Evolutionary conservation across 345 rosid genomes (phyloP).

Genomic region (Hibiscus syriacus): DNA sequence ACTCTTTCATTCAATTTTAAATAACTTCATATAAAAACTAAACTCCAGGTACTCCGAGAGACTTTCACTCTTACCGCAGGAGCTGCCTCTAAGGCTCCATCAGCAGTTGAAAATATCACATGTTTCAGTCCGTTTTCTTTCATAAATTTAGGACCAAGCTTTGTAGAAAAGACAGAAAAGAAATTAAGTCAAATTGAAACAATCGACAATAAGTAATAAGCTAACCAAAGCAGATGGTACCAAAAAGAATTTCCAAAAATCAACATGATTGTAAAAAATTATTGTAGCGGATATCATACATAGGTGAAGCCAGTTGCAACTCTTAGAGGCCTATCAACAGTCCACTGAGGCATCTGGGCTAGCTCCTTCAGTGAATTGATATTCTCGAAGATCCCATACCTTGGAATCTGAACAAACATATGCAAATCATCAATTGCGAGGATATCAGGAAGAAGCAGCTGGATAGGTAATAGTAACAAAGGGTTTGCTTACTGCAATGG

Average conservation of each 20-base stretch:
- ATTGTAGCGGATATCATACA: conserved; percentile 40
- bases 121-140: conserved; percentile 69
- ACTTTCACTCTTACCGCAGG: conserved; percentile 65
- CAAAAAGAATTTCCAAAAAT: neutral
- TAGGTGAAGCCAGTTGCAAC: conserved; percentile 89
- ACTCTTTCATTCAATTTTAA: neutral
- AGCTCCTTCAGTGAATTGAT: conserved; percentile 74
- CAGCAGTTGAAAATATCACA: conserved; percentile 83
- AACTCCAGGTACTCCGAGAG: neutral
- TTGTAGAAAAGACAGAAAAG: conserved; percentile 8
- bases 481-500: conserved; percentile 62
- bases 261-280: conserved; percentile 8
- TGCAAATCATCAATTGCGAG: conserved; percentile 7
- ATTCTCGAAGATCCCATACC: conserved; percentile 87
- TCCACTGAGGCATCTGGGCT: conserved; percentile 90
- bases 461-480: neutral
- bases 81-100: conserved; percentile 98
- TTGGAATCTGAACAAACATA: conserved; percentile 58
- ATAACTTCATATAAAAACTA: neutral
- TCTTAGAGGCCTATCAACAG: conserved; percentile 72
- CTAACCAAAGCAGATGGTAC: neutral
- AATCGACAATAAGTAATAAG: conserved; percentile 6
- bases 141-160: conserved; percentile 94
- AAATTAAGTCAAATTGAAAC: conserved; percentile 17
- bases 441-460: neutral